Evolutionary conservation across 257 asterid species (phyloP).

Genomic region (Parsonsia alboflavescens): DNA sequence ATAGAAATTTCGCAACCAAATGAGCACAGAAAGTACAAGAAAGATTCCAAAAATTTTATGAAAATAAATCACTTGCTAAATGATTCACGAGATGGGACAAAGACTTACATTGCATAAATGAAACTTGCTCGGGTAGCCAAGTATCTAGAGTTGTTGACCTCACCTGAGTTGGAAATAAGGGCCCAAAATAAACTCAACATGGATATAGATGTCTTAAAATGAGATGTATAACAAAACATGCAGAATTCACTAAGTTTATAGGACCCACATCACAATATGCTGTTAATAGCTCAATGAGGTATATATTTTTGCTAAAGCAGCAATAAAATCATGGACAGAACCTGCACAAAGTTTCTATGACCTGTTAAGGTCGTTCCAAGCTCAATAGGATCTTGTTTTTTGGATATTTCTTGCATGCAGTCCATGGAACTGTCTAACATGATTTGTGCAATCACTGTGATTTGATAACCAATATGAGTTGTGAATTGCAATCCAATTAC

Average conservation of each 20-base stretch:
- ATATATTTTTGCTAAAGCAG: not conserved
- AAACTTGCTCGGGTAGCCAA: conserved; percentile 93
- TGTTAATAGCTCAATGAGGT: no score
- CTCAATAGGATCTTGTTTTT: not conserved
- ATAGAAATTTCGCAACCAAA: not conserved
- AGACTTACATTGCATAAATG: conserved; percentile 74
- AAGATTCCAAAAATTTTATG: not conserved
- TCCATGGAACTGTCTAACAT: no score
- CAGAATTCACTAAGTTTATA: not conserved
- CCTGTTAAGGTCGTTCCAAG: not conserved
- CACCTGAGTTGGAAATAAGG: conserved; percentile 40
- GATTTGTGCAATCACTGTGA: no score
- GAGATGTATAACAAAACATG: not conserved
- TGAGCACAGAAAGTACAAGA: no score
- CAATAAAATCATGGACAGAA: not conserved
- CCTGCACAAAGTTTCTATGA: not conserved
- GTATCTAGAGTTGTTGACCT: conserved; percentile 92
- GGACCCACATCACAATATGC: no score
- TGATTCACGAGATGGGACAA: conserved; percentile 5
- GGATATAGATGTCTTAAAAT: not conserved
- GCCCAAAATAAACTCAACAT: not conserved
- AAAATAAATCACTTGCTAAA: not conserved
- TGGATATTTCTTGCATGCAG: no score
- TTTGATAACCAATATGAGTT: no score
- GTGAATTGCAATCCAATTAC: not conserved